Base-by-base conservation (phyloP, 1,139 yeast genomes). In the Geotrichum restrictum region DNA sequence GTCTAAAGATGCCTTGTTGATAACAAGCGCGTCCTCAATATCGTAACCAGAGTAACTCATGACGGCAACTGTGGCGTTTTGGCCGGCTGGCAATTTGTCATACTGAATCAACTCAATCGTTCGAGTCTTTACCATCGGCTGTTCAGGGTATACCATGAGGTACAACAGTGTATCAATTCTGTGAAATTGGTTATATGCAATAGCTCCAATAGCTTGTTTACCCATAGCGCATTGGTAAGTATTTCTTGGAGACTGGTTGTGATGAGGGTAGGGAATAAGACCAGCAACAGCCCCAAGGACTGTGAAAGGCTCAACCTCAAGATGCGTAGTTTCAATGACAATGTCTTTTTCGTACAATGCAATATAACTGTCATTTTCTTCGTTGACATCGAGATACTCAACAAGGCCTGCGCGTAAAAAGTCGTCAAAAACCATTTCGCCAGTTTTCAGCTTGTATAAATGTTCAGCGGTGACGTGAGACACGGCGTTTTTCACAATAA, bases 151-250 rank as follows among this genome's bases (percentile, higher is more conserved):
- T 16, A 91, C 96, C 96, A 93, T 88, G 62, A 93, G 77, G 68
- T 93, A 93, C 59, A 94, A 75, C 63, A 93, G 74, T 0, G 99
- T 94, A 67, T 93, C 99, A 62, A 93, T 93, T 71, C 99, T 82
- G 67, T 89, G 81, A 73, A 93, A 87, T 71, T 93, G 98, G 70
- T 93, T 93, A 70, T 93, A 93, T 27, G 95, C 97, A 71, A 94
- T 94, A 7, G 98, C 98, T 60, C 99, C 99, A 70, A 93, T 93
- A 21, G 98, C 98, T 74, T 93, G 99, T 75, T 93, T 93, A 82
- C 98, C 98, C 98, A 93, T 93, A 69, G 98, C 98, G 80, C 97
- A 93, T 74, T 93, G 98, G 74, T 93, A 93, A 0, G 98, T 93
- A 69, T 93, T 93, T 79, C 98, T 85, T 48, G 98, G 98, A 3